Percentiles rank a stretch among this genome's conserved stretches.
Conservation (phyloP, 768 basidiomycete species). For the Lactifluus hygrophoroides region DNA sequence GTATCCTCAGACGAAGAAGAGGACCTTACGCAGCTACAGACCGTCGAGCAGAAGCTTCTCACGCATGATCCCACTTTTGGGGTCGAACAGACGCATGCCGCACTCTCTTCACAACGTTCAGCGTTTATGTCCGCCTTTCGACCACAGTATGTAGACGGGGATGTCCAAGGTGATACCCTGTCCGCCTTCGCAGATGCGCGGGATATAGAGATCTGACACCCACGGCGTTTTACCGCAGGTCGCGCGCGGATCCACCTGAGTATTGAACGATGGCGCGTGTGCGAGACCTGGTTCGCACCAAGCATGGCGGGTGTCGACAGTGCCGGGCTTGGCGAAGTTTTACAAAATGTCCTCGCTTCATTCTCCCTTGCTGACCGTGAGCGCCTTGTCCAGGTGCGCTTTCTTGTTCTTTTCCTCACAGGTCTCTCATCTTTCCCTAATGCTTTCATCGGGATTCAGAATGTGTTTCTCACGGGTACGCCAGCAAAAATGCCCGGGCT, state of each 20-base stretch:
- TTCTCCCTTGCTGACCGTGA: conserved; percentile 62
- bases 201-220: conserved; percentile 44
- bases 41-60: conserved; percentile 74
- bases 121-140: conserved; percentile 82
- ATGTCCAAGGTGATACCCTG: conserved; percentile 42
- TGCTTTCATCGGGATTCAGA: conserved; percentile 37
- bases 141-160: conserved; percentile 69
- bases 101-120: conserved; percentile 66
- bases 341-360: conserved; percentile 71
- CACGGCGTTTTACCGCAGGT: conserved; percentile 51
- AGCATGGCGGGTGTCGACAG: conserved; percentile 56
- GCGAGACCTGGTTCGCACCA: conserved; percentile 81
- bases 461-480: conserved; percentile 83
- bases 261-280: conserved; percentile 83
- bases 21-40: conserved; percentile 58
- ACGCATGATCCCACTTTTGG: conserved; percentile 83
- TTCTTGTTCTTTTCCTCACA: not conserved
- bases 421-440: not conserved
- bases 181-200: not conserved
- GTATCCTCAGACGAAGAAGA: conserved; percentile 88
- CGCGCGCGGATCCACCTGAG: conserved; percentile 78
- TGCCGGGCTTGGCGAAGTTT: conserved; percentile 88
- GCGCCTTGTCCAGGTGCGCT: conserved; percentile 66
- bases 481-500: conserved; percentile 71
- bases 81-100: conserved; percentile 69